These are phyloP conservation scores for Exidia glandulosa DNA, from an alignment of 768 basidiomycete genomes.

Conservation along the genomic window DNA sequence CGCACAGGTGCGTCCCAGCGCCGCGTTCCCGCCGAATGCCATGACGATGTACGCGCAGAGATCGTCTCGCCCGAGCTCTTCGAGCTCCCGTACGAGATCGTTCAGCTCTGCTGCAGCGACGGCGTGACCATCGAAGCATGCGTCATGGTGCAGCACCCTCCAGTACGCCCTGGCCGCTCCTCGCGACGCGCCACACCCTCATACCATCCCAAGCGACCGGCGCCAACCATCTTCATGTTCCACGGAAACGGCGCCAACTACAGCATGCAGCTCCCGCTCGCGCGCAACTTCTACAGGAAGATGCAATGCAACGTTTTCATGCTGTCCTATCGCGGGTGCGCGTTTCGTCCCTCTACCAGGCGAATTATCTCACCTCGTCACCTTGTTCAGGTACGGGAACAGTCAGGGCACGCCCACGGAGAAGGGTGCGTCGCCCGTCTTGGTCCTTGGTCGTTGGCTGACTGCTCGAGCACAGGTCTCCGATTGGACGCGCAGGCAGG, in stretches of 20 bases:
- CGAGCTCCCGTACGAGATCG: not conserved
- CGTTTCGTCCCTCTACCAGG: not conserved
- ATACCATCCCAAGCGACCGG: not conserved
- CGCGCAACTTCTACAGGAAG: slow-evolving; percentile 24
- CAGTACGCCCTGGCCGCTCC: not conserved
- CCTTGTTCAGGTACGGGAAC: slow-evolving; percentile 19
- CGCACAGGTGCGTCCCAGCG: not conserved
- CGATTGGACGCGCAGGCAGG: not conserved
- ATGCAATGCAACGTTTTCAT: slow-evolving; percentile 29
- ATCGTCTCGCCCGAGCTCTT: not conserved
- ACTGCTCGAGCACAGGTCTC: not conserved
- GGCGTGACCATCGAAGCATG: not conserved
- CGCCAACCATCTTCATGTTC: slow-evolving; percentile 28
- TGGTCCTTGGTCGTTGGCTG: not conserved
- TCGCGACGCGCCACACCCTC: no score
- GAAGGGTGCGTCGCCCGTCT: slow-evolving; percentile 13
- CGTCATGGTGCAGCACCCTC: not conserved
- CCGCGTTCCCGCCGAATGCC: not conserved
- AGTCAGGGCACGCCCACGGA: slow-evolving; percentile 26
- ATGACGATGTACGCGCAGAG: not conserved
- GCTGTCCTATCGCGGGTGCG: slow-evolving; percentile 28
- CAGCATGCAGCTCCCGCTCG: slow-evolving; percentile 29
- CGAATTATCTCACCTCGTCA: not conserved
- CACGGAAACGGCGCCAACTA: slow-evolving; percentile 31
- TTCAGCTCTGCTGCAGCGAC: not conserved